phyloP scores from a whole-genome alignment of 108 stramenopile species.

The Stephanodiscus minutulus region DNA sequence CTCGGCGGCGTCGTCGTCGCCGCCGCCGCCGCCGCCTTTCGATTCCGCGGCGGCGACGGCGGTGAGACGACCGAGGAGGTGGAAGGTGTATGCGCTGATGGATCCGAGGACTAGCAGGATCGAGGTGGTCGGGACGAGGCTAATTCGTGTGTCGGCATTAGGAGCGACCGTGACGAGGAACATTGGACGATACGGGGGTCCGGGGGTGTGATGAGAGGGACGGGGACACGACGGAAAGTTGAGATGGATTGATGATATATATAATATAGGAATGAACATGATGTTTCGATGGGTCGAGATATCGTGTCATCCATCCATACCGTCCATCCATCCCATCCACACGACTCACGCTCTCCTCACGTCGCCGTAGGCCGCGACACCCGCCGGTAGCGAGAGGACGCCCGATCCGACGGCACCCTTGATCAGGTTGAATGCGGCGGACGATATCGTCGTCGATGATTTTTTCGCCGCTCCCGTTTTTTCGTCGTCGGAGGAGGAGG shows the following conservation, averaged over 20 bases:
- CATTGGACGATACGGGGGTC: not conserved
- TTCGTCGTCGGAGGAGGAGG: not conserved
- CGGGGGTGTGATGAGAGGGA: no score
- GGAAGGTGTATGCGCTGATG: slow-evolving; percentile 89
- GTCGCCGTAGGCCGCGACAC: slow-evolving; percentile 72
- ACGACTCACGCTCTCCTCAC: slow-evolving; percentile 47
- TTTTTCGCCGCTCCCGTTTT: not conserved
- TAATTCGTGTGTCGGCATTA: no score
- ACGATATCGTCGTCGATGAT: slow-evolving; percentile 36
- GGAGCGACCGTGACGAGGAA: not conserved
- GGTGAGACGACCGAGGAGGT: slow-evolving; percentile 67
- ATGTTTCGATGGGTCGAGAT: no score
- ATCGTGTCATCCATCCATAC: no score
- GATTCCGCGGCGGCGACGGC: slow-evolving; percentile 35
- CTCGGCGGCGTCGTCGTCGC: not conserved
- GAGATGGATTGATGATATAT: no score
- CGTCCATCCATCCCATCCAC: no score
- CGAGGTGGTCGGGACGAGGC: slow-evolving; percentile 65
- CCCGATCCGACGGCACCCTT: slow-evolving; percentile 91
- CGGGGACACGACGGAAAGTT: no score
- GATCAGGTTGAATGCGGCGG: slow-evolving; percentile 84
- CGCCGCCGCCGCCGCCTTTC: no score
- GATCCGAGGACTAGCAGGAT: slow-evolving; percentile 70
- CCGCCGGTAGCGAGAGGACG: slow-evolving; percentile 80
- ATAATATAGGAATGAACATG: no score